phyloP scores from a whole-genome alignment of 768 basidiomycete genomes.

The Phlebiopsis gigantea region DNA sequence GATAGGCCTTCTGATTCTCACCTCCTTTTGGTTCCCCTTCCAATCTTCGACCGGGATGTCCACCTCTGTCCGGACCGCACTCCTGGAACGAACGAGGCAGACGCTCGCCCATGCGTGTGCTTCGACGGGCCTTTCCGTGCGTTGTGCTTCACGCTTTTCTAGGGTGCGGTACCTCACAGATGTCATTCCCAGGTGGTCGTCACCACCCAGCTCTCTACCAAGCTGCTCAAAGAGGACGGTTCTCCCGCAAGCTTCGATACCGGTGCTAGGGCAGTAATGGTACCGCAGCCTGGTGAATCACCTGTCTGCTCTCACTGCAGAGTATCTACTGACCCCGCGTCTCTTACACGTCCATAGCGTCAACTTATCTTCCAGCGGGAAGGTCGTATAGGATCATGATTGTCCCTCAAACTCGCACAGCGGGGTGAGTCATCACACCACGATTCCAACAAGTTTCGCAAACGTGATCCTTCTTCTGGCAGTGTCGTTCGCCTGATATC shows the following conservation, averaged over 20 bases:
- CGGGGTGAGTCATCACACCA: conserved; percentile 27
- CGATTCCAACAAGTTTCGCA: background rate
- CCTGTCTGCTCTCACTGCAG: background rate
- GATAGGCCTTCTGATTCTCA: conserved; percentile 59
- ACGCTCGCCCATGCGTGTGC: conserved; percentile 44
- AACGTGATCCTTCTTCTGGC: conserved; percentile 13
- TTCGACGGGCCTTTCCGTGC: conserved; percentile 45
- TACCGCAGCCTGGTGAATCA: conserved; percentile 55
- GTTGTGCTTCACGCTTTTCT: conserved; percentile 11
- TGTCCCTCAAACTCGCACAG: conserved; percentile 33
- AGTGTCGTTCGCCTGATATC: conserved; percentile 38
- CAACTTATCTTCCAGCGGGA: conserved; percentile 36
- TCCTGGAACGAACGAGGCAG: conserved; percentile 51
- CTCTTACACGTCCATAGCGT: background rate
- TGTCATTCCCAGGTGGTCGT: conserved; percentile 38
- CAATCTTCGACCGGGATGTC: conserved; percentile 41
- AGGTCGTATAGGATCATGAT: conserved; percentile 40
- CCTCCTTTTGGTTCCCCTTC: conserved; percentile 64
- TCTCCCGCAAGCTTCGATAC: conserved; percentile 61
- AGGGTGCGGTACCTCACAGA: background rate
- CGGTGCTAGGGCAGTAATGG: conserved; percentile 56
- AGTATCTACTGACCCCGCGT: background rate
- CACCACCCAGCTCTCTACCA: conserved; percentile 68
- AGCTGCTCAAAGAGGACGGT: conserved; percentile 60
- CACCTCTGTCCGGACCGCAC: conserved; percentile 31